Conservation (phyloP, 352 stramenopile species). For the Pythium vanterpoolii region DNA sequence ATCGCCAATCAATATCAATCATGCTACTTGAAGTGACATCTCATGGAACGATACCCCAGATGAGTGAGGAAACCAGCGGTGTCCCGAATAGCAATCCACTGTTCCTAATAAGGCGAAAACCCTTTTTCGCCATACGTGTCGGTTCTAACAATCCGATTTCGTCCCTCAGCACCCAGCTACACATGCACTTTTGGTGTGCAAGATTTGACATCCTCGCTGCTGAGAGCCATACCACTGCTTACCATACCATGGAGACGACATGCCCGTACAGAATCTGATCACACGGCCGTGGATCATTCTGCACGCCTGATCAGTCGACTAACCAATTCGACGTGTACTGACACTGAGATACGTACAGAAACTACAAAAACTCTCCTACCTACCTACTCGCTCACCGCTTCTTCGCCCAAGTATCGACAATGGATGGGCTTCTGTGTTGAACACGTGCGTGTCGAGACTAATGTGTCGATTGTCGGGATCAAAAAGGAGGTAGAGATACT, state of each 20-base stretch:
- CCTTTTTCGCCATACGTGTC: no score
- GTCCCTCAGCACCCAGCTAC: no score
- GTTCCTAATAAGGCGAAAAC: not conserved
- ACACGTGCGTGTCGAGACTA: conserved; percentile 91
- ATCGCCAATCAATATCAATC: no score
- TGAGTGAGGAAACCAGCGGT: no score
- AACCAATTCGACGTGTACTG: not conserved
- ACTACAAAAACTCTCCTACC: not conserved
- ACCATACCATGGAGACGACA: no score
- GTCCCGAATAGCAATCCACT: no score
- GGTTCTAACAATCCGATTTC: no score
- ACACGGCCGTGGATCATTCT: no score
- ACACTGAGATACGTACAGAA: not conserved
- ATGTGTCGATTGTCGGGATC: conserved; percentile 59
- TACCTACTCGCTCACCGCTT: conserved; percentile 95
- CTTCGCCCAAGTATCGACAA: conserved; percentile 55
- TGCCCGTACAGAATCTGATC: no score
- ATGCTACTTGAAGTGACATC: conserved; percentile 4
- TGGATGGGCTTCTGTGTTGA: conserved; percentile 97
- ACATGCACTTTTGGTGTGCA: no score
- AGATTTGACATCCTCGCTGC: no score
- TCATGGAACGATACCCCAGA: conserved; percentile 12
- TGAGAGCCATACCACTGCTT: no score
- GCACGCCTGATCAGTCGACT: not conserved
- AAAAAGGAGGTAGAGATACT: conserved; percentile 97